Evolutionary conservation across 2,329 filamentous ascomycete species (phyloP), one percentile per base, ranked within the genome.

Genomic region (Sclerotinia sclerotiorum): DNA sequence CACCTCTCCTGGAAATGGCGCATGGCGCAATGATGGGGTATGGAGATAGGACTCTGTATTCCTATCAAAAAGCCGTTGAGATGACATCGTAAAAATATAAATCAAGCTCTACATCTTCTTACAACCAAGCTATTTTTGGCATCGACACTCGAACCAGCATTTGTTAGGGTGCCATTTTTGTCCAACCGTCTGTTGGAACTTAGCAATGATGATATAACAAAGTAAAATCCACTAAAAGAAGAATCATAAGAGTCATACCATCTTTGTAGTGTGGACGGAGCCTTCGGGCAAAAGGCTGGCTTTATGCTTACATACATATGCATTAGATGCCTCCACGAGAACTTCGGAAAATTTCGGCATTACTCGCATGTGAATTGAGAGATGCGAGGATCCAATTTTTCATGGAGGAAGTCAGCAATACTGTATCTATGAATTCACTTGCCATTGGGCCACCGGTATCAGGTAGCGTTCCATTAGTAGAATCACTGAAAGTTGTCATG

Each of bases 251-350:
- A 24, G 69, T 70, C 69, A 70, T 69, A 5, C 89, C 89, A 67
- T 90, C 89, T 69, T 81, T 86, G 74, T 87, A 91, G 69, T 90
- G 78, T 0, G 89, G 89, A 68, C 0, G 89, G 89, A 69, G 54
- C 27, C 65, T 69, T 49, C 68, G 69, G 19, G 68, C 54, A 42
- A 70, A 60, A 56, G 65, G 65, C 32, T 51, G 65, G 65, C 32
- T 51, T 51, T 44, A 15, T 70, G 68, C 29, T 69, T 70, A 24
- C 32, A 24, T 42, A 68, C 64, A 57, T 70, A 70, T 42, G 39
- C 49, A 35, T 54, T 13, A 48, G 68, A 56, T 15, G 68, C 65
- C 24, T 62, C 68, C 46, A 56, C 63, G 24, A 69, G 35, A 2
- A 60, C 35, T 29, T 56, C 11, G 8, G 64, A 39, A 39, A 65